phyloP scores from a whole-genome alignment of 2,329 filamentous ascomycete species.

The Thermoascus crustaceus region DNA sequence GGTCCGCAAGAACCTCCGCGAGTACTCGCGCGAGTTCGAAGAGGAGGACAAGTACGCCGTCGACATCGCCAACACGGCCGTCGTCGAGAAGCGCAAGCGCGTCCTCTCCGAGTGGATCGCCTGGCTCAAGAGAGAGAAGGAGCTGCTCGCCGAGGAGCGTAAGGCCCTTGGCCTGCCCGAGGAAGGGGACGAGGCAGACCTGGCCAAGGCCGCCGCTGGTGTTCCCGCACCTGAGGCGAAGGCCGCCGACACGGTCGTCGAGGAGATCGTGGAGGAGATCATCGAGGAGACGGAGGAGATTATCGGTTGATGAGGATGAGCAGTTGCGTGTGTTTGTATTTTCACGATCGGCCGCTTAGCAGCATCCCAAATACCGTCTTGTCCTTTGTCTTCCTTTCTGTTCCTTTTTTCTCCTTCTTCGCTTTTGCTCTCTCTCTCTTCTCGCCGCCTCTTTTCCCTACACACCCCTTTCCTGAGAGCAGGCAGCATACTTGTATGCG shows the following conservation, averaged over 20 bases:
- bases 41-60: constrained; percentile 91
- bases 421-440: constrained; percentile 22
- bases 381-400: constrained; percentile 16
- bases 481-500: no score
- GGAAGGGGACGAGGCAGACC: constrained; percentile 54
- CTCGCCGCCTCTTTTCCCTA: no score
- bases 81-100: constrained; percentile 77
- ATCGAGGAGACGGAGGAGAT: constrained; percentile 77
- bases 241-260: constrained; percentile 69
- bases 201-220: constrained; percentile 43
- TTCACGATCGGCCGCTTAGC: no score
- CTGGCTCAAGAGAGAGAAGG: constrained; percentile 69
- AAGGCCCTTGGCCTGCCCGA: constrained; percentile 57
- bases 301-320: constrained; percentile 31
- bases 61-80: constrained; percentile 85
- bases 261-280: constrained; percentile 82
- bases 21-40: constrained; percentile 92
- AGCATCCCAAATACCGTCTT: not conserved
- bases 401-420: constrained; percentile 20
- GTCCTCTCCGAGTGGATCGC: constrained; percentile 81
- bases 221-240: constrained; percentile 53
- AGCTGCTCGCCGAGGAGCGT: constrained; percentile 64
- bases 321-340: no score
- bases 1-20: constrained; percentile 95
- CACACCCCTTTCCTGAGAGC: no score